Evolutionary conservation across 768 basidiomycete genomes (phyloP), one percentile per base, ranked within the genome.

Genomic region (Pluteus cervinus): DNA sequence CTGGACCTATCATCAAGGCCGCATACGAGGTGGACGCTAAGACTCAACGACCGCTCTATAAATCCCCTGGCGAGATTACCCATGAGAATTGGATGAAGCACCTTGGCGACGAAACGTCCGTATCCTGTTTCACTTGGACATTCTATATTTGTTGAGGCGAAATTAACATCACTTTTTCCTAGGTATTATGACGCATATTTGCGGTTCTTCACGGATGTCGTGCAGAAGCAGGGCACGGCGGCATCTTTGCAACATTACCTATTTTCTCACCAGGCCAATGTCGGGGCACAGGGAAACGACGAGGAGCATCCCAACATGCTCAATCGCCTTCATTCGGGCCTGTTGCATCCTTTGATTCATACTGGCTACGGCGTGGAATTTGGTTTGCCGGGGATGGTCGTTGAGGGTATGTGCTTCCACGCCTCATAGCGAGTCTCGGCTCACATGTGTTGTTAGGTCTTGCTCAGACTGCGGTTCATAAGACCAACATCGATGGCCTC

Each of bases 331-430:
- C 24, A 79, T 11, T 64, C 65, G 1, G 79, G 77, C 2, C 49
- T 81, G 6, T 18, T 85, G 4, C 83, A 86, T 47, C 76, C 82
- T 0, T 39, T 83, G 26, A 83, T 86, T 30, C 78, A 84, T 46
- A 46, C 60, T 3, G 81, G 78, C 10, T 73, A 75, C 53, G 81
- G 80, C 3, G 54, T 69, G 3, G 83, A 85, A 51, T 83, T 83
- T 42, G 62, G 52, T 3, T 40, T 79, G 15, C 68, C 73, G 5
- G 82, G 80, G 1, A 53, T 81, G 32, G 54, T 75, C 2, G 74
- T 73, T 1, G 81, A 86, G 62, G 83, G 82, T 81, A 37, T 16
- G 45, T 21, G 18, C 29, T 32, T 28, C 16, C 15, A 9, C 22
- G 9, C 12, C 40, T 6, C 12, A 26, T 24, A 5, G 21, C 26